phyloP scores from a whole-genome alignment of 2,329 filamentous ascomycete species.

The Malbranchea zuffiana region DNA sequence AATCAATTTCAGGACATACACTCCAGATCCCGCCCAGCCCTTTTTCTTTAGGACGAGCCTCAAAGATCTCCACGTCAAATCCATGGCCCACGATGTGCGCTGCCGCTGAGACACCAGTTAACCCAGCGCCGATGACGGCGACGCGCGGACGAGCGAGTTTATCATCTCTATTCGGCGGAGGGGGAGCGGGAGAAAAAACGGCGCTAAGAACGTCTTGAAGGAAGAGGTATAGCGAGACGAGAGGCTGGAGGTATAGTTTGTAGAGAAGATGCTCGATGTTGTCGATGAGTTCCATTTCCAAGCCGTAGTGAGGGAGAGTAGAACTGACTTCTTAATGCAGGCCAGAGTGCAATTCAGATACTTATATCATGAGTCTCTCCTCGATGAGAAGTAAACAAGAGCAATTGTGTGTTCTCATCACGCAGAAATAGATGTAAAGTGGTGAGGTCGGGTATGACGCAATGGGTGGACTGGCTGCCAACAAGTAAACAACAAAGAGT shows the following conservation, averaged over 20 bases:
- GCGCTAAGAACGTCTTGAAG: conserved; percentile 54
- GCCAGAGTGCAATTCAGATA: too few species aligned
- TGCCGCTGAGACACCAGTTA: conserved; percentile 68
- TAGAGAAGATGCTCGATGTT: conserved; percentile 3
- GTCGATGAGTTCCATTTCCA: conserved; percentile 4
- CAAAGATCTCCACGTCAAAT: conserved; percentile 71
- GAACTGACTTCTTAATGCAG: too few species aligned
- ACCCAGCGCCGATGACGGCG: conserved; percentile 58
- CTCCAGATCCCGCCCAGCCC: conserved; percentile 70
- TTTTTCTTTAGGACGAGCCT: conserved; percentile 53
- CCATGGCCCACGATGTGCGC: conserved; percentile 77
- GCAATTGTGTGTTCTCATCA: too few species aligned
- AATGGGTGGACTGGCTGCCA: too few species aligned
- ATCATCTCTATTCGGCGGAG: conserved; percentile 40
- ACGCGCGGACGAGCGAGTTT: conserved; percentile 53
- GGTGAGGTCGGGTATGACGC: too few species aligned
- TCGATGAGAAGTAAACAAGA: too few species aligned
- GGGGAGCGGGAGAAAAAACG: conserved; percentile 59
- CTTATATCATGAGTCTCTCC: too few species aligned
- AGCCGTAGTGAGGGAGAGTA: not conserved
- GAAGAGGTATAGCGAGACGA: conserved; percentile 54
- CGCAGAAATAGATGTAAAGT: too few species aligned
- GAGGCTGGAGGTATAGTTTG: conserved; percentile 10
- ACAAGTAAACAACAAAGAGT: too few species aligned
- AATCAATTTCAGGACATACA: conserved; percentile 35